Evolutionary conservation across 495 filamentous ascomycete genomes (phyloP).

Genomic region (Friedmanniomyces simplex): DNA sequence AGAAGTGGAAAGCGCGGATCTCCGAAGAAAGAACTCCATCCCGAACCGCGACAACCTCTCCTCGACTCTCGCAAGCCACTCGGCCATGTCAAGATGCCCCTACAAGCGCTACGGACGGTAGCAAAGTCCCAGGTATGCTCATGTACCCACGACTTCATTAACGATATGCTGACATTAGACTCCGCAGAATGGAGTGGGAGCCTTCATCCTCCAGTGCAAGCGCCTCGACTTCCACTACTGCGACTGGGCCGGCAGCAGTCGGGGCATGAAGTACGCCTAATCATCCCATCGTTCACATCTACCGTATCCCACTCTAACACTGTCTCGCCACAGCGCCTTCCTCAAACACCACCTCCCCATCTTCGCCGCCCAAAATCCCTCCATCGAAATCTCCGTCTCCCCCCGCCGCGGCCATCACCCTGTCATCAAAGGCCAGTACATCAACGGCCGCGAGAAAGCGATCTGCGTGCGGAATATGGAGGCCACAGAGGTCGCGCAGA

Average conservation of each 20-base stretch:
- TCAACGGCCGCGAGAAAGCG: conserved; percentile 78
- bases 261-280: conserved; percentile 82
- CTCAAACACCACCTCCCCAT: conserved; percentile 60
- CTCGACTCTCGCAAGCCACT: not conserved
- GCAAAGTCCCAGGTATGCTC: conserved; percentile 50
- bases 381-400: conserved; percentile 81
- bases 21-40: not conserved
- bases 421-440: conserved; percentile 73
- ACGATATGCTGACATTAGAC: not conserved
- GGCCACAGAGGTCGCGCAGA: conserved; percentile 66
- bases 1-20: not conserved
- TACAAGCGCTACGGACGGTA: conserved; percentile 48
- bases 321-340: conserved; percentile 55
- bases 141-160: not conserved
- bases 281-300: no score
- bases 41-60: not conserved
- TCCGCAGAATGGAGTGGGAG: conserved; percentile 80
- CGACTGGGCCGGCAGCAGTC: conserved; percentile 83
- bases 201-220: conserved; percentile 96
- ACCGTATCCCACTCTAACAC: not conserved
- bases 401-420: conserved; percentile 82
- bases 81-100: conserved; percentile 49
- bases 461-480: conserved; percentile 84
- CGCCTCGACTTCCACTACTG: conserved; percentile 93
- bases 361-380: conserved; percentile 74